phyloP scores from a whole-genome alignment of 2,329 filamentous ascomycete genomes.

The Microdochium nivale region DNA sequence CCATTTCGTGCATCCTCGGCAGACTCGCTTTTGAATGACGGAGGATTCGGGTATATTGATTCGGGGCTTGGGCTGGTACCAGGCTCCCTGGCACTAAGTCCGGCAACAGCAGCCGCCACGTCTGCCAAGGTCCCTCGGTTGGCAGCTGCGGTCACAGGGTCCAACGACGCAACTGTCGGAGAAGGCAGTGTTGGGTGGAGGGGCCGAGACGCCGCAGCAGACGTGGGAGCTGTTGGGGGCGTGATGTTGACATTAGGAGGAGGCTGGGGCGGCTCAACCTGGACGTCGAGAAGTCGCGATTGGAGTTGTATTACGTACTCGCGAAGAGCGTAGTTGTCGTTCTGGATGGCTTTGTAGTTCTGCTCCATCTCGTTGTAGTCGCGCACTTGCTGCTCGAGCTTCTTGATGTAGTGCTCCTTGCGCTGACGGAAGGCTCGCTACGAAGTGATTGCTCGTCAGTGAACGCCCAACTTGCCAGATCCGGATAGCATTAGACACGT shows the following conservation, averaged over 20 bases:
- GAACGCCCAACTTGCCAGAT: background rate
- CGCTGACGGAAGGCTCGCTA: conserved; percentile 94
- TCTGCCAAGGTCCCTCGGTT: conserved; percentile 19
- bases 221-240: conserved; percentile 17
- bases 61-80: background rate
- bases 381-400: conserved; percentile 87
- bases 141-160: conserved; percentile 6
- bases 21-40: conserved; percentile 26
- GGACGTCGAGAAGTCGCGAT: conserved; percentile 71
- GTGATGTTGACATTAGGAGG: conserved; percentile 70
- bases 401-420: conserved; percentile 97
- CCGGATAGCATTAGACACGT: background rate
- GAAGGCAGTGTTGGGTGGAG: background rate
- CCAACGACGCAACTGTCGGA: background rate
- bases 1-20: conserved; percentile 33
- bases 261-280: conserved; percentile 76
- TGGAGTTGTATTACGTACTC: conserved; percentile 92
- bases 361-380: conserved; percentile 70
- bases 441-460: conserved; percentile 14
- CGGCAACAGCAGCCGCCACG: conserved; percentile 23
- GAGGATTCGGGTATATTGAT: conserved; percentile 12
- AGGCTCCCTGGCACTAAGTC: conserved; percentile 17
- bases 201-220: background rate
- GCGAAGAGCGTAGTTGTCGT: conserved; percentile 82
- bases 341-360: conserved; percentile 70